Evolutionary conservation across 1,139 yeast genomes (phyloP), one percentile per base, ranked within the genome.

Genomic region (Diutina siamensis): DNA sequence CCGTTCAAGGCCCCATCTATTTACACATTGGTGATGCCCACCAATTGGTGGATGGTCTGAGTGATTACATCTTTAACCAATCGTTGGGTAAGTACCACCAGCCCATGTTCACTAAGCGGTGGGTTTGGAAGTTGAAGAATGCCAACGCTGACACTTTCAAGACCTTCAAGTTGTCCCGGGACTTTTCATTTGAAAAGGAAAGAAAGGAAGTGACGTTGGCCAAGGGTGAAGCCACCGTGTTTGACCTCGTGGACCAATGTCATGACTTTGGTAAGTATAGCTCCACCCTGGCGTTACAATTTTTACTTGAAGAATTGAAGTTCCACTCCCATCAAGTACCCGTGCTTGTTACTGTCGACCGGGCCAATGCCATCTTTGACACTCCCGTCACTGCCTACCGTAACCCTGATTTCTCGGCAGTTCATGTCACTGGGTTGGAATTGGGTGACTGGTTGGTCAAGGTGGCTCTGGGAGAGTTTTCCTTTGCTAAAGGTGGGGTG

Each of bases 91-190:
- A 67, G 46, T 86, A 79, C 59, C 82, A 78, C 46, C 96, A 88
- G 61, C 95, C 95, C 48, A 83, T 83, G 94, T 76, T 72, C 55
- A 68, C 84, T 48, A 78, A 78, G 55, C 70, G 73, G 48, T 72
- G 85, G 63, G 61, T 85, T 52, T 66, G 68, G 52, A 78, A 77
- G 60, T 65, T 82, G 47, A 66, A 74, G 46, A 67, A 68, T 45
- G 79, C 79, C 33, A 88, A 86, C 62, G 68, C 65, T 50, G 67
- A 61, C 2, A 56, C 69, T 4, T 71, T 85, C 49, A 57, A 68
- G 44, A 62, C 74, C 38, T 63, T 85, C 52, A 65, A 68, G 44
- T 63, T 83, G 50, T 59, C 78, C 1, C 61, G 71, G 46, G 77
- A 74, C 49, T 55, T 66, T 45, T 52, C 63, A 35, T 68, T 63